These are phyloP conservation scores for Globisporangium heterothallicum DNA, from an alignment of 352 stramenopile species.

Conservation along the genomic window DNA sequence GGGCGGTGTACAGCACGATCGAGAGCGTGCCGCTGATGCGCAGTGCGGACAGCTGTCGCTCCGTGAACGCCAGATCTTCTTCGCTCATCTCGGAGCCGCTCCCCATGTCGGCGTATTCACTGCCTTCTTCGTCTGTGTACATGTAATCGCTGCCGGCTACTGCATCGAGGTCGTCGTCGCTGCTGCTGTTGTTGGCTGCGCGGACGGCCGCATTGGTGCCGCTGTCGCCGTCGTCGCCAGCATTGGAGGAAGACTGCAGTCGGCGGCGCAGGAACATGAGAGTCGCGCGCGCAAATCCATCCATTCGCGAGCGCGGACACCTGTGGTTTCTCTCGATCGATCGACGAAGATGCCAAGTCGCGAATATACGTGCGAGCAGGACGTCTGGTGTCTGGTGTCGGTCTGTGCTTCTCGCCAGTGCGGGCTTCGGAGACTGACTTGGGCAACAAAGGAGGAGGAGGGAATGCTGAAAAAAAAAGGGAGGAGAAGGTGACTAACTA, in stretches of 20 bases:
- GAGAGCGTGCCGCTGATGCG: constrained; percentile 53
- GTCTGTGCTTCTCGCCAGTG: too few species aligned
- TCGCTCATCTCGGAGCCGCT: not conserved
- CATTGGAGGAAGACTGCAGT: constrained; percentile 8
- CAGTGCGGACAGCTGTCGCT: constrained; percentile 39
- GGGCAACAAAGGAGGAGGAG: too few species aligned
- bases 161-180: not conserved
- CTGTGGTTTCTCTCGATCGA: not conserved
- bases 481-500: too few species aligned
- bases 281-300: constrained; percentile 11
- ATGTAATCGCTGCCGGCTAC: not conserved
- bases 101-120: not conserved
- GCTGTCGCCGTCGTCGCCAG: not conserved
- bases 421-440: too few species aligned
- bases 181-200: constrained; percentile 2
- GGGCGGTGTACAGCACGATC: constrained; percentile 52
- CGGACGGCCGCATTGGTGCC: constrained; percentile 6
- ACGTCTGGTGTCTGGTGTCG: too few species aligned
- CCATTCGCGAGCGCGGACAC: constrained; percentile 5
- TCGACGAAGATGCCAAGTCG: too few species aligned
- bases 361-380: too few species aligned
- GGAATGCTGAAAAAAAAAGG: too few species aligned
- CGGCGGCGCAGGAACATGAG: constrained; percentile 14
- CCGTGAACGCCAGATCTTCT: constrained; percentile 16
- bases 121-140: not conserved